Base-by-base conservation (phyloP, 2,329 filamentous ascomycete genomes). In the Ophioceras dolichostomum region DNA sequence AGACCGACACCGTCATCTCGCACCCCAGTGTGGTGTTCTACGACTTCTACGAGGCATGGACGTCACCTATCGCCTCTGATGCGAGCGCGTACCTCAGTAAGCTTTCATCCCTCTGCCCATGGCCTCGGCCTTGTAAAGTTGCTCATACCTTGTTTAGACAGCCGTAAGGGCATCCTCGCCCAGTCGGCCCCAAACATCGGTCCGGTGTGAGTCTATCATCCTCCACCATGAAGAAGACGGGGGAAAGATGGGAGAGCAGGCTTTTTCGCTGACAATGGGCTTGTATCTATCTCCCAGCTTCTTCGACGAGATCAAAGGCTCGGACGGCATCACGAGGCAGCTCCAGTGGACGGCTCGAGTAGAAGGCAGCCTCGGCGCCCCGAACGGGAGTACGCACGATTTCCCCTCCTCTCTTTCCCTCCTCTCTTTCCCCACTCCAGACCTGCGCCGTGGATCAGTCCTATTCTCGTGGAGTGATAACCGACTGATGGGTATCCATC, bases 301-400 rank as follows among this genome's bases (percentile, higher is more conserved):
- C 52, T 78, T 68, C 64, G 74, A 79, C 43, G 66, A 75, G 42
- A 68, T 79, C 48, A 59, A 53, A 20, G 67, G 67, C 18, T 55
- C 57, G 2, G 77, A 83, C 45, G 74, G 74, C 21, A 69, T 76
- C 39, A 65, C 68, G 9, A 67, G 77, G 34, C 72, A 79, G 46
- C 58, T 81, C n/a, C 77, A 82, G 50, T 82, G 73, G 64, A 81
- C 76, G 7, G 68, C 75, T 30, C 67, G 77, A 44, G 74, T 79
- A 17, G 76, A 80, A 43, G 69, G 65, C 20, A 37, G 35, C 20
- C 35, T 37, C 16, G 35, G 35, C 17, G 35, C 35, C 10, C n/a
- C 27, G 10, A 37, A 37, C 20, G 35, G 35, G 14, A 37, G 35
- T 37, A 37, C 18, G 35, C n/a, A n/a, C n/a, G 3, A 24, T 4